phyloP scores from a whole-genome alignment of 257 asterid genomes.

The Solanum pinnatisectum region DNA sequence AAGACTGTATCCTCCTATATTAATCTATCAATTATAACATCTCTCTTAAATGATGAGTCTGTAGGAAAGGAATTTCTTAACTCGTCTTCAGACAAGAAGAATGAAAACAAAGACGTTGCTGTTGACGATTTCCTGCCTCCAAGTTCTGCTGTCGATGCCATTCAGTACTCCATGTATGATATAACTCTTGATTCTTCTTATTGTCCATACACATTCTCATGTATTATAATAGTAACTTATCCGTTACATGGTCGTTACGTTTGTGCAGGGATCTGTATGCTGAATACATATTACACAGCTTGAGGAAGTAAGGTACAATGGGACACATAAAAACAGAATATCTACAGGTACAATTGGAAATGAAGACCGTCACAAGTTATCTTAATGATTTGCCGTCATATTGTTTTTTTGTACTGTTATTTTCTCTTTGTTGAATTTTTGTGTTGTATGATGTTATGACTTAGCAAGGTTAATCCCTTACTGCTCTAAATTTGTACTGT shows the following conservation, averaged over 20 bases:
- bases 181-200: neutral
- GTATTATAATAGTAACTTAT: neutral
- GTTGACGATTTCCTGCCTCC: conserved; percentile 68
- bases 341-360: neutral
- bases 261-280: conserved; percentile 71
- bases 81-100: conserved; percentile 57
- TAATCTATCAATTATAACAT: neutral
- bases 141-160: conserved; percentile 40
- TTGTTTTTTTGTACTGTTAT: neutral
- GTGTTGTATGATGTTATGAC: neutral
- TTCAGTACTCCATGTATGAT: conserved; percentile 72
- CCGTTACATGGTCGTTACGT: neutral
- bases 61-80: conserved; percentile 2
- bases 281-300: conserved; percentile 57
- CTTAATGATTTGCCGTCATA: neutral
- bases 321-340: neutral
- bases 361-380: neutral
- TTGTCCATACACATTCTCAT: neutral
- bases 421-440: neutral
- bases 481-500: neutral
- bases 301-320: conserved; percentile 33
- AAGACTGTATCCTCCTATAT: conserved; percentile 63
- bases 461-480: neutral
- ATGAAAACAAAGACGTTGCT: conserved; percentile 78
- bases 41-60: neutral